Conservation (phyloP, 2,329 filamentous ascomycete genomes). For the Alternaria consortialis region DNA sequence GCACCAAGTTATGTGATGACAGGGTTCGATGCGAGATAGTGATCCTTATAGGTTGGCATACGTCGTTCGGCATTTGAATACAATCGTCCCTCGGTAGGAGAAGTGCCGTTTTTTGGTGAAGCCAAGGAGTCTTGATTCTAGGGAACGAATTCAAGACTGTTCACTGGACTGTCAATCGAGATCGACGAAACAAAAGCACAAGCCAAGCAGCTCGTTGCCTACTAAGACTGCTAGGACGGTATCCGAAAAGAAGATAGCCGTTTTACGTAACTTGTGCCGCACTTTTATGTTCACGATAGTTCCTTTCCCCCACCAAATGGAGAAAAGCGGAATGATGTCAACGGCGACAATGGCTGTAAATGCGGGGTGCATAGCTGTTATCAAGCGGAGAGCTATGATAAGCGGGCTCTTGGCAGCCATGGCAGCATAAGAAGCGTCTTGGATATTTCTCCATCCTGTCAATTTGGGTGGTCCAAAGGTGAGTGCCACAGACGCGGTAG, state of each 20-base stretch:
- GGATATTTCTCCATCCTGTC: background rate
- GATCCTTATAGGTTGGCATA: slow-evolving; percentile 10
- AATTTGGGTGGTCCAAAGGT: slow-evolving; percentile 1
- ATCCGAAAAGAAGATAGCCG: background rate
- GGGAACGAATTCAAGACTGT: background rate
- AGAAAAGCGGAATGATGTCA: slow-evolving; percentile 10
- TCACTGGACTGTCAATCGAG: slow-evolving; percentile 3
- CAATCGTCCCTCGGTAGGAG: background rate
- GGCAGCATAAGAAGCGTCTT: slow-evolving; percentile 17
- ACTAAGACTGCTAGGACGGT: background rate
- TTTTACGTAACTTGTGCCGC: background rate
- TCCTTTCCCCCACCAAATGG: background rate
- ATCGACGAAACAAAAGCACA: background rate
- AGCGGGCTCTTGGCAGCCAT: slow-evolving; percentile 23
- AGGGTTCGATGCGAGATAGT: background rate
- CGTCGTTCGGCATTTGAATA: background rate
- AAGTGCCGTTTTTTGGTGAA: no score
- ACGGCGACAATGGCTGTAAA: slow-evolving; percentile 4
- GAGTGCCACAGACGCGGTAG: background rate
- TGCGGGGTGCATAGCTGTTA: slow-evolving; percentile 15
- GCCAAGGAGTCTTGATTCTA: slow-evolving; percentile 2
- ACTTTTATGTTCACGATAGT: background rate
- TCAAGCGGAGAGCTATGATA: slow-evolving; percentile 7
- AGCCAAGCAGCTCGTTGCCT: background rate
- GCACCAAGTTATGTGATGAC: background rate